Evolutionary conservation across 768 basidiomycete species (phyloP).

Genomic region (Hygrophorus pudorinus): DNA sequence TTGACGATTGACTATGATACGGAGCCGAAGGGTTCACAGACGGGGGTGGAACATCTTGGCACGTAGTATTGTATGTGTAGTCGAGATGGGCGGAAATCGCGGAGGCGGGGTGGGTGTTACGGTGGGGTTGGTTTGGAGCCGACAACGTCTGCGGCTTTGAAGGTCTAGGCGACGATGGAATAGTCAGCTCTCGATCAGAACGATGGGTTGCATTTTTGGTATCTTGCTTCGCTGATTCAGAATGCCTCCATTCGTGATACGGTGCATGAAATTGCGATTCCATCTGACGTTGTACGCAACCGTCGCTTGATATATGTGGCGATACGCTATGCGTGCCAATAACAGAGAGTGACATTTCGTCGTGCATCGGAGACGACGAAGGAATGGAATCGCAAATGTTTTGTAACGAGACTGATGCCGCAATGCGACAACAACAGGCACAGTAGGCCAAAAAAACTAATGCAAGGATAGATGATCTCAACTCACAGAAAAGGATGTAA

Average conservation of each 20-base stretch:
- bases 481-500: not conserved
- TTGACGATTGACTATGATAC: constrained; percentile 22
- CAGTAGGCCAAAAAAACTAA: not conserved
- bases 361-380: not conserved
- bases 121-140: constrained; percentile 23
- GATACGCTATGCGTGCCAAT: not conserved
- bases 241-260: not conserved
- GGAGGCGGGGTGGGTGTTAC: constrained; percentile 23
- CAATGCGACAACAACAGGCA: not conserved
- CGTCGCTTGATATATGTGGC: not conserved
- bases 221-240: not conserved
- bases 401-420: not conserved
- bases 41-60: constrained; percentile 35
- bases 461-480: not conserved
- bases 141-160: constrained; percentile 44
- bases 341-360: constrained; percentile 1
- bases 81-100: constrained; percentile 42
- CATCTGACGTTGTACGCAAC: not conserved
- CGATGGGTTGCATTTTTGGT: not conserved
- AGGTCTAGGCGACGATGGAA: constrained; percentile 35
- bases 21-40: constrained; percentile 41
- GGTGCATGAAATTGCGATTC: constrained; percentile 1
- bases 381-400: not conserved
- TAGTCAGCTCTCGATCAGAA: constrained; percentile 38
- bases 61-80: constrained; percentile 21